phyloP scores from a whole-genome alignment of 1,284 basidiomycete species.

The Exobasidium cylindrosporum region DNA sequence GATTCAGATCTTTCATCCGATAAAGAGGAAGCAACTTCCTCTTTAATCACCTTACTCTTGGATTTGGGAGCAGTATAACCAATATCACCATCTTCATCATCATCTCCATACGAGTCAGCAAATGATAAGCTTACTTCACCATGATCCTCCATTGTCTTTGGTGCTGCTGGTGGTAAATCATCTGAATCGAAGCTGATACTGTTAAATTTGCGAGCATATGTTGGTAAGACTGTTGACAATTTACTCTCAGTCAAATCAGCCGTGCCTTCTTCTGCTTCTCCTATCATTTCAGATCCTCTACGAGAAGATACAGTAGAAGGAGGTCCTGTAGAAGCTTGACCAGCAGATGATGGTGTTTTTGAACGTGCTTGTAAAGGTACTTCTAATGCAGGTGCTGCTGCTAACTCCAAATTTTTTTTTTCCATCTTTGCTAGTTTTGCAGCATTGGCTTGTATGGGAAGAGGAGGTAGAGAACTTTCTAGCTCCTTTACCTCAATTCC shows the following conservation, averaged over 20 bases:
- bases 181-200: constrained; percentile 5
- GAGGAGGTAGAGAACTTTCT: constrained; percentile 40
- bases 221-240: not conserved
- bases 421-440: not conserved
- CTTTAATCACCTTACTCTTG: not conserved
- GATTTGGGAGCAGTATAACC: not conserved
- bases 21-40: not conserved
- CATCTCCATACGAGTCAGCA: constrained; percentile 15
- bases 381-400: not conserved
- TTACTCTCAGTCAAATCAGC: not conserved
- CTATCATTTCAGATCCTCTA: not conserved
- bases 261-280: not conserved
- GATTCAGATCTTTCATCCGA: not conserved
- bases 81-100: not conserved
- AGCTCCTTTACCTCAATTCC: constrained; percentile 48
- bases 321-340: not conserved
- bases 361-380: not conserved
- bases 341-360: not conserved
- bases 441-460: constrained; percentile 6
- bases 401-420: not conserved
- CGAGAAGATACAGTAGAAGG: not conserved
- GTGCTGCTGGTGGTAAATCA: constrained; percentile 11
- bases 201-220: constrained; percentile 8
- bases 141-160: not conserved
- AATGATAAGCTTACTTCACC: constrained; percentile 16